Percentiles rank a stretch among this genome's conserved stretches.
phyloP scores from a whole-genome alignment of 1,139 yeast species.

The Wickerhamomyces sp. region DNA sequence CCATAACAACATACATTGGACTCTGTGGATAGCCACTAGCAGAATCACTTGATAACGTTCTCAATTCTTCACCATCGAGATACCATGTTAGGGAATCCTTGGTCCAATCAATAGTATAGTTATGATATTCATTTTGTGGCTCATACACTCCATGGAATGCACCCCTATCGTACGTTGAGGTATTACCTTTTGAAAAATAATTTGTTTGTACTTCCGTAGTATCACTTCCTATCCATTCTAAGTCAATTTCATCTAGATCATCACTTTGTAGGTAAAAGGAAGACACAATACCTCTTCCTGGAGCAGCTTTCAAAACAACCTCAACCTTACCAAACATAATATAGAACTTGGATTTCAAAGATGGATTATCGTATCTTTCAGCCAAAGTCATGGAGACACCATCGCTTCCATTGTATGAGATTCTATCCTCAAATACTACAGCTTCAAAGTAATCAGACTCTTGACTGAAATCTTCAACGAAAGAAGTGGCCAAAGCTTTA shows the following conservation, averaged over 20 bases:
- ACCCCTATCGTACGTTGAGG: conserved; percentile 76
- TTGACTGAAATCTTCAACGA: conserved; percentile 43
- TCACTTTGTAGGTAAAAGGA: conserved; percentile 80
- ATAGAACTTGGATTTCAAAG: conserved; percentile 69
- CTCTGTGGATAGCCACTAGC: conserved; percentile 70
- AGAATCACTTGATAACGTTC: conserved; percentile 48
- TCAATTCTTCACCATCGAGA: conserved; percentile 54
- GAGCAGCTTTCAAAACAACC: conserved; percentile 64
- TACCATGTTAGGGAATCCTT: conserved; percentile 54
- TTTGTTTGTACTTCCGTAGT: conserved; percentile 70
- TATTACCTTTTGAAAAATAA: conserved; percentile 76
- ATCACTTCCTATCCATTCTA: conserved; percentile 83
- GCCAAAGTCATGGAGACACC: conserved; percentile 61
- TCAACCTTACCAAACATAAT: conserved; percentile 85
- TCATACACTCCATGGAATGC: conserved; percentile 54
- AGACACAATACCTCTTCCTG: conserved; percentile 73
- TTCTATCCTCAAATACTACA: conserved; percentile 32
- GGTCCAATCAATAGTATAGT: conserved; percentile 82
- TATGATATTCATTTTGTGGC: conserved; percentile 59
- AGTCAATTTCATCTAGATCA: conserved; percentile 80
- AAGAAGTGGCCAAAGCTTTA: conserved; percentile 51
- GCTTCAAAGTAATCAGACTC: conserved; percentile 40
- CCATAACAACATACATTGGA: conserved; percentile 68
- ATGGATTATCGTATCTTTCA: conserved; percentile 68
- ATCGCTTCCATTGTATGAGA: conserved; percentile 33